phyloP scores from a whole-genome alignment of 768 basidiomycete species.

The Bullera alba region DNA sequence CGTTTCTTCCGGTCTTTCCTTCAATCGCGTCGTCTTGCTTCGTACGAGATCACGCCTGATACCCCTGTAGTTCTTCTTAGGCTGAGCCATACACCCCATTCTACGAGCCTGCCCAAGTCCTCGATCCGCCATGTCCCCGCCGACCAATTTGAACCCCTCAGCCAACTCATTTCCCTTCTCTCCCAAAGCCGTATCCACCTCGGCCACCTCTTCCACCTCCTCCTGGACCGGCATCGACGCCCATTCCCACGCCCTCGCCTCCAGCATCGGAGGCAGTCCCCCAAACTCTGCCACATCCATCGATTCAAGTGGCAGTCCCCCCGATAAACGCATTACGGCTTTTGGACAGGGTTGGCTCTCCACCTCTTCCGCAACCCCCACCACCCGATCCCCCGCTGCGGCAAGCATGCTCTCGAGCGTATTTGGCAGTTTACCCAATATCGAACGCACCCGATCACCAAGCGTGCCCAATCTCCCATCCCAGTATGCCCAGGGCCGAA shows the following conservation, averaged over 20 bases:
- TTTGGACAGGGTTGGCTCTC: conserved; percentile 13
- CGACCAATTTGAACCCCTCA: background rate
- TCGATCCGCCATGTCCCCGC: background rate
- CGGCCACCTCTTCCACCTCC: conserved; percentile 2
- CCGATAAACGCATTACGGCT: background rate
- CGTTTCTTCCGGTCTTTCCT: background rate
- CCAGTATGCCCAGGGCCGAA: conserved; percentile 2
- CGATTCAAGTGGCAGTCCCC: too few species aligned
- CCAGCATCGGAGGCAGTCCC: background rate
- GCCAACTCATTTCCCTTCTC: conserved; percentile 11
- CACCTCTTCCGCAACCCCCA: background rate
- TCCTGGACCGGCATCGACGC: background rate
- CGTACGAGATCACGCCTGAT: background rate
- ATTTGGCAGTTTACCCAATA: background rate
- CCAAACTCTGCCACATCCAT: background rate
- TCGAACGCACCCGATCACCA: conserved; percentile 8
- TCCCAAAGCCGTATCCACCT: background rate
- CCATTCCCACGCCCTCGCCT: background rate
- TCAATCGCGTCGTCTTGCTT: background rate
- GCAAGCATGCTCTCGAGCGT: background rate
- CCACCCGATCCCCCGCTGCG: background rate
- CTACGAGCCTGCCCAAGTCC: background rate
- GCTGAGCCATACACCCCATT: background rate
- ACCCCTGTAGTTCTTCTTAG: too few species aligned
- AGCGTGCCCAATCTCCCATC: conserved; percentile 17